Evolutionary conservation across 306 rosid species (phyloP), one percentile per base, ranked within the genome.

Genomic region (Erythrophleum fordii): DNA sequence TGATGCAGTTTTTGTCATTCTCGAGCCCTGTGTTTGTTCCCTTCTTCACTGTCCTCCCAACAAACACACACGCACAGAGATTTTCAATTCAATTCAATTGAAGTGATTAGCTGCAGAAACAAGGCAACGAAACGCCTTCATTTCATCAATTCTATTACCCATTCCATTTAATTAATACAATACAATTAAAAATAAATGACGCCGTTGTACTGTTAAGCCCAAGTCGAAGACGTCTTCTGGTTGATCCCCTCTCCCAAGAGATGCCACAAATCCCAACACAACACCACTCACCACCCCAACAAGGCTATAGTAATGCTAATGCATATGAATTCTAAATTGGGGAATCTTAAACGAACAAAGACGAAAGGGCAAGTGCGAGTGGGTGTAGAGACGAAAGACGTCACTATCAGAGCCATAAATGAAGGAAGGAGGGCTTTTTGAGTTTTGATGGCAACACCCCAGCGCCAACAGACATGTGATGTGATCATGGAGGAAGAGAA

Each of bases 1-100:
- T 81, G 79, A 79, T 45, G 78, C 44, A 58, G 8, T 17, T 20
- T 75, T 37, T 65, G 85, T 74, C 87, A 66, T 90, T 83, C 94
- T 90, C 94, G 94, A 90, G 94, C 94, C 94, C 84, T 85, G 94
- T 78, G 94, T 76, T 51, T 83, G 94, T 90, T 90, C 91, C 94
- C 90, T 80, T 75, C 87, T 82, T 82, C 87, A 86, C 89, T 78
- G 81, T 67, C 28, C 37, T 16, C 69, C 45, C 45, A 61, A 29
- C 12, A 0, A 62, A 62, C 20, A 0, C 31, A 45, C 61, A 4
- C 28, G 4, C 67, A 3, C 39, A 60, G 9, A 4, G 35, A 58
- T 1, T 5, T 5, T 37, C 0, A 5, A 5, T 5, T 6, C 0
- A 5, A 5, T 37, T n/a, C 11, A 5, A 52, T 18, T n/a, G 23